A percentile compares a stretch with the other conserved stretches of the same genome.
These are phyloP conservation scores for Apium graveolens DNA, from an alignment of 129 eudicot species.

Conservation along the genomic window DNA sequence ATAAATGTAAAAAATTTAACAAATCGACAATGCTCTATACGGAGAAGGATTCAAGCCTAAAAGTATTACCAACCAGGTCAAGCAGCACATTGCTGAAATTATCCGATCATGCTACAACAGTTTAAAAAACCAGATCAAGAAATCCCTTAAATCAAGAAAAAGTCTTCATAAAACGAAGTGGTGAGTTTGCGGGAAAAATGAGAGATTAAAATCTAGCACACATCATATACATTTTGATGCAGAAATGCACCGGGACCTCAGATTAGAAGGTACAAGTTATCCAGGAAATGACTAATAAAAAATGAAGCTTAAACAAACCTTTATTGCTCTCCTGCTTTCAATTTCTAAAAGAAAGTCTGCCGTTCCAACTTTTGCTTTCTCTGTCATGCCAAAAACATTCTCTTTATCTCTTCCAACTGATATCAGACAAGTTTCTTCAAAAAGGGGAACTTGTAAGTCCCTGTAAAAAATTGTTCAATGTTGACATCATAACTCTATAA, in stretches of 20 bases:
- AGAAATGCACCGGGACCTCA: not conserved
- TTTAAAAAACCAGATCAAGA: not conserved
- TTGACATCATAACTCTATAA: not conserved
- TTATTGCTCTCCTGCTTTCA: constrained; percentile 66
- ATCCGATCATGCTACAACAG: not conserved
- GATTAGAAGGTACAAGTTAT: not conserved
- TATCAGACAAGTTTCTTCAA: constrained; percentile 18
- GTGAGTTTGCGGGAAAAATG: not conserved
- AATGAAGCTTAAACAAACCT: constrained; percentile 35
- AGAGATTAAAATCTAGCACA: not conserved
- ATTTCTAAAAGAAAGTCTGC: constrained; percentile 65
- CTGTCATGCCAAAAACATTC: constrained; percentile 27
- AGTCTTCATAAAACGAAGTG: not conserved
- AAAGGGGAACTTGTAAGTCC: constrained; percentile 7
- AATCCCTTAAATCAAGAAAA: not conserved
- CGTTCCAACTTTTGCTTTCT: constrained; percentile 64
- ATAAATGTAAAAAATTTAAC: not conserved
- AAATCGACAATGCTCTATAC: not conserved
- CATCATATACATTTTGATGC: not conserved
- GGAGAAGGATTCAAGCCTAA: not conserved
- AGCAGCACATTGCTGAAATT: not conserved
- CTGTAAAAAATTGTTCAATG: constrained; percentile 31
- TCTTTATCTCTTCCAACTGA: constrained; percentile 36
- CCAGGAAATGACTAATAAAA: not conserved
- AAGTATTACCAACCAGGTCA: not conserved